A percentile compares a stretch with the other conserved stretches of the same genome.
Evolutionary conservation across 768 basidiomycete genomes (phyloP).

Genomic region (Tremella yokohamensis): DNA sequence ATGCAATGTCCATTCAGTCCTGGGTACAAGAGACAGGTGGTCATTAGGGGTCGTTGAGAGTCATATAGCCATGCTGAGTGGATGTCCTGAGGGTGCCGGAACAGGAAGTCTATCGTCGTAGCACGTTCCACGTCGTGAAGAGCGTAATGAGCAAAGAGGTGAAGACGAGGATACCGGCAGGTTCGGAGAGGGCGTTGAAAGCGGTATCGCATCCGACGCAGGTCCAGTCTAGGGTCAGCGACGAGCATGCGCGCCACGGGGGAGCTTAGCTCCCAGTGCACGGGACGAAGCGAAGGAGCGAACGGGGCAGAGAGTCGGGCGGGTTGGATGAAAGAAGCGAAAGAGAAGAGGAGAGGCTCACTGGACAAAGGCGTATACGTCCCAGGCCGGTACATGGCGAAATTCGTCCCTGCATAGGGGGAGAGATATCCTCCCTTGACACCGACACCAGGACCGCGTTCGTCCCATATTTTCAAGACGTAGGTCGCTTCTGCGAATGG

Average conservation of each 20-base stretch:
- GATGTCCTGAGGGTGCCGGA: too few species aligned
- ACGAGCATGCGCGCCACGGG: too few species aligned
- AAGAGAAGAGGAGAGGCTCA: constrained; percentile 33
- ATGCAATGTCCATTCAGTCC: too few species aligned
- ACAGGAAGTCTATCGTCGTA: constrained; percentile 24
- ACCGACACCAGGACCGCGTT: constrained; percentile 65
- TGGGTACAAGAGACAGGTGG: too few species aligned
- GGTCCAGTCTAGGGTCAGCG: constrained; percentile 39
- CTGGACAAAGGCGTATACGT: constrained; percentile 64
- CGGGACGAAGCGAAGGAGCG: too few species aligned
- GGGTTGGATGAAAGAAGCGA: not conserved
- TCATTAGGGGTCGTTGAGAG: too few species aligned
- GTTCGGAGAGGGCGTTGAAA: constrained; percentile 28
- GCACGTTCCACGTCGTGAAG: constrained; percentile 38
- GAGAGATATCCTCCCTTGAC: constrained; percentile 64
- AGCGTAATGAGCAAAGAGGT: constrained; percentile 42
- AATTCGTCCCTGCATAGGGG: constrained; percentile 67
- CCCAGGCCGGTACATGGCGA: constrained; percentile 79
- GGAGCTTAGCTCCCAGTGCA: too few species aligned
- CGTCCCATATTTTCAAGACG: constrained; percentile 74
- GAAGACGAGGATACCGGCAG: constrained; percentile 40
- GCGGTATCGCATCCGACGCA: constrained; percentile 53
- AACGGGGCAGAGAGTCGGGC: constrained; percentile 1
- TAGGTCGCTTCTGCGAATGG: constrained; percentile 75
- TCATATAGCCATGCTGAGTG: too few species aligned